Conservation (phyloP, 176 grass and related monocot species). For the Cenchrus purpureus region DNA sequence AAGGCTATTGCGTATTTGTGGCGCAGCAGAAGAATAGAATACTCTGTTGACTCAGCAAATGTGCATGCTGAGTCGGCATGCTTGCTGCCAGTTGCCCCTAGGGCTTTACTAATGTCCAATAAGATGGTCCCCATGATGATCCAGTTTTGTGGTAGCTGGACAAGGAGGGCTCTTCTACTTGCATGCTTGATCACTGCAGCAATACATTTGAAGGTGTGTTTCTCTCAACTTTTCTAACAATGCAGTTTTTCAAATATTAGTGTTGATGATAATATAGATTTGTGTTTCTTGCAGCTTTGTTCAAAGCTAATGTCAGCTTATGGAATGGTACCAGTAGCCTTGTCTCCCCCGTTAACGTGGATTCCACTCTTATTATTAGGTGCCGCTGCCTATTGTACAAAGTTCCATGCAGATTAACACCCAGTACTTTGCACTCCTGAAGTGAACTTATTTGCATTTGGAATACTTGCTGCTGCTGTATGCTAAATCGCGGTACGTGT, state of each 20-base stretch:
- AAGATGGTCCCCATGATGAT: slow-evolving; percentile 23
- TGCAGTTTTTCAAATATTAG: not conserved
- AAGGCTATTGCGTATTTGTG: slow-evolving; percentile 43
- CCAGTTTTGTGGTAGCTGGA: slow-evolving; percentile 51
- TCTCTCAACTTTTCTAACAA: not conserved
- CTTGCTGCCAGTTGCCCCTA: slow-evolving; percentile 5
- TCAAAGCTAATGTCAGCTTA: slow-evolving; percentile 72
- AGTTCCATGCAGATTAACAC: slow-evolving; percentile 33
- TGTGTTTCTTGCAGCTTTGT: slow-evolving; percentile 57
- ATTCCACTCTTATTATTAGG: slow-evolving; percentile 64
- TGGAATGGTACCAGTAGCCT: slow-evolving; percentile 59
- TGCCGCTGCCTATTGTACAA: slow-evolving; percentile 61
- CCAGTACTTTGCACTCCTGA: not conserved
- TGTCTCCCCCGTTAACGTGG: slow-evolving; percentile 78
- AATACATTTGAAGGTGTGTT: slow-evolving; percentile 69
- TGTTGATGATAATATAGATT: not conserved
- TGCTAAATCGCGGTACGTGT: not conserved
- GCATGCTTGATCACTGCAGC: slow-evolving; percentile 42
- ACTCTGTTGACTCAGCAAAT: not conserved
- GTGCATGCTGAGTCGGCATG: not conserved
- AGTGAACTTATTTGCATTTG: not conserved
- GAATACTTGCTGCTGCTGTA: not conserved
- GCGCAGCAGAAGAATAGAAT: slow-evolving; percentile 32
- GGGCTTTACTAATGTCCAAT: slow-evolving; percentile 8
- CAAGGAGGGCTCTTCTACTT: slow-evolving; percentile 54